Evolutionary conservation across 768 basidiomycete species (phyloP).

Genomic region (Termitomyces sp.): DNA sequence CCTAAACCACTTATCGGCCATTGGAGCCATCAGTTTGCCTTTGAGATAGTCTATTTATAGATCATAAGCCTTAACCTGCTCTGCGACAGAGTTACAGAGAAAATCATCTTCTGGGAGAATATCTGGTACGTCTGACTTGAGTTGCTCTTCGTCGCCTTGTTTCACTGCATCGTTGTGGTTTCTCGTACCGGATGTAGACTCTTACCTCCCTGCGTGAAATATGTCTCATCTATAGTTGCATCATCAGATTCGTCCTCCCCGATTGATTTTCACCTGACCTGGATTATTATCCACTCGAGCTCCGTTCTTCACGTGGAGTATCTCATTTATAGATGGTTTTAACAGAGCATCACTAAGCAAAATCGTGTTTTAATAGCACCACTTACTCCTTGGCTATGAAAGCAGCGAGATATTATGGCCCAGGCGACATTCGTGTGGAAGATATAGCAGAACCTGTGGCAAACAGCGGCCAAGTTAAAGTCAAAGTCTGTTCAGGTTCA

Average conservation of each 20-base stretch:
- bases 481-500: constrained; percentile 28
- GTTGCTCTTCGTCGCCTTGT: neutral
- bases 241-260: neutral
- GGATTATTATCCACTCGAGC: neutral
- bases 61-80: too few relatives aligned
- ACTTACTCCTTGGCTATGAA: constrained; percentile 17
- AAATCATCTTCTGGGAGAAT: neutral
- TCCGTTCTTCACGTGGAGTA: neutral
- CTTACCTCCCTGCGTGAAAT: neutral
- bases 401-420: constrained; percentile 40
- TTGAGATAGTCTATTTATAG: neutral
- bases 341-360: neutral
- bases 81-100: neutral
- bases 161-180: neutral
- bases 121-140: neutral
- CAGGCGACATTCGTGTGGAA: constrained; percentile 38
- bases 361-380: neutral
- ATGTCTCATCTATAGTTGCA: neutral
- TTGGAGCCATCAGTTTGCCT: neutral
- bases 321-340: neutral
- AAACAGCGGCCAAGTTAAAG: constrained; percentile 34
- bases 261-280: neutral
- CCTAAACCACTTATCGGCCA: too few relatives aligned
- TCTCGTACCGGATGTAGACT: neutral
- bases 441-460: constrained; percentile 31